Percentiles rank a stretch among this genome's conserved stretches.
Evolutionary conservation across 1,284 basidiomycete species (phyloP).

Genomic region (Phlebopus sp.): DNA sequence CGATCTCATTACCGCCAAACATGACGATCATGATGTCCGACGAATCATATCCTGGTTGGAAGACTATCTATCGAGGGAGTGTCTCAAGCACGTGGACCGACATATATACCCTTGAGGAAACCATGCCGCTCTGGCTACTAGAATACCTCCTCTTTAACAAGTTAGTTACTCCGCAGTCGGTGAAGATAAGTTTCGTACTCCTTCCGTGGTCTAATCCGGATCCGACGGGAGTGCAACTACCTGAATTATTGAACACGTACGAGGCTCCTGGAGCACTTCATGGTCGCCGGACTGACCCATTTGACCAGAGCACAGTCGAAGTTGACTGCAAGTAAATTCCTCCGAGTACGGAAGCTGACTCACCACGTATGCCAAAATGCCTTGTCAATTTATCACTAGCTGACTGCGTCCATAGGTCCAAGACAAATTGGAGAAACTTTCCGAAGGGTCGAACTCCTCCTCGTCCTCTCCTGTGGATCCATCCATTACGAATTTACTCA

Average conservation of each 20-base stretch:
- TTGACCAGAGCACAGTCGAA: slow-evolving; percentile 67
- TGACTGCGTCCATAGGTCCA: slow-evolving; percentile 54
- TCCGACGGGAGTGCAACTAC: slow-evolving; percentile 55
- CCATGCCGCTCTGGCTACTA: slow-evolving; percentile 84
- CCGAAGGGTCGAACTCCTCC: slow-evolving; percentile 16
- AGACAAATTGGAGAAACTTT: slow-evolving; percentile 78
- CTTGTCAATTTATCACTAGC: background rate
- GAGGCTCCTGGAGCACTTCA: background rate
- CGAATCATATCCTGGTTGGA: slow-evolving; percentile 78
- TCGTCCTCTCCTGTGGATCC: slow-evolving; percentile 38
- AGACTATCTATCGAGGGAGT: slow-evolving; percentile 74
- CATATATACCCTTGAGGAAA: slow-evolving; percentile 67
- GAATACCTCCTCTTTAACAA: slow-evolving; percentile 82
- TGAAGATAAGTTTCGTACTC: slow-evolving; percentile 87
- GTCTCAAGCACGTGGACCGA: slow-evolving; percentile 66
- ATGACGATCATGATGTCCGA: slow-evolving; percentile 82
- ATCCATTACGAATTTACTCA: slow-evolving; percentile 32
- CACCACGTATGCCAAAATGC: slow-evolving; percentile 60
- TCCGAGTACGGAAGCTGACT: slow-evolving; percentile 83
- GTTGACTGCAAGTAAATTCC: slow-evolving; percentile 82
- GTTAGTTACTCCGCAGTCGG: slow-evolving; percentile 41
- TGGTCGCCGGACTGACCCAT: slow-evolving; percentile 12
- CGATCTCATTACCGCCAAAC: slow-evolving; percentile 57
- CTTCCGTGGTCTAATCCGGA: slow-evolving; percentile 69
- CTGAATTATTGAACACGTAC: slow-evolving; percentile 63